Base-by-base conservation (phyloP, 2,329 filamentous ascomycete species). In the Hypoxylon sp. region DNA sequence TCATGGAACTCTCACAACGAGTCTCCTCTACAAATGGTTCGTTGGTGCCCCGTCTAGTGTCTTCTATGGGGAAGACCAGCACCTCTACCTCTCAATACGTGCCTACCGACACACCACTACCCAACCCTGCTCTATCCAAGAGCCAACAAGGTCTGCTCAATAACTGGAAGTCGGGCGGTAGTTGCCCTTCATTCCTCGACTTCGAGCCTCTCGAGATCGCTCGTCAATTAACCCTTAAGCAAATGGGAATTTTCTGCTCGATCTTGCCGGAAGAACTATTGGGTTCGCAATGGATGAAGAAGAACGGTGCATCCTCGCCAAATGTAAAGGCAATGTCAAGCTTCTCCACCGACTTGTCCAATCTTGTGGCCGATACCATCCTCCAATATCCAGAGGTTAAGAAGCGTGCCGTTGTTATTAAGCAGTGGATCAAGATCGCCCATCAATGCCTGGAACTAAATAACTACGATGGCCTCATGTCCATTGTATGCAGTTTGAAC, bases 371-470 rank as follows among this genome's bases (percentile, higher is more conserved):
- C 0, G 95, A 98, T 77, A 97, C 93, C 0, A 97, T 99, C 74
- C 87, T 99, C 13, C 89, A 93, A 62, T 87, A 93, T 63, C 87
- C 92, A n/a, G 96, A 98, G 78, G 90, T 92, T 27, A 98, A 98
- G 87, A 97, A 95, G 83, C 89, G 96, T 27, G 95, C 96, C 0
- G 83, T 88, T 1, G 89, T 94, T 57, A 96, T 99, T 82, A 98
- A 99, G 83, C 94, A 98, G 74, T 99, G 96, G 96, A 93, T 98
- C 78, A 99, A 98, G 84, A 90, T 98, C 73, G 93, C 93, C 0
- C 87, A 92, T 74, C 93, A 92, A 75, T 97, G 93, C 72, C 84
- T 97, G 4, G 93, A 96, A 75, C 86, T 98, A 27, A 92, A 96
- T 82, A 99, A 99, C 82, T 99, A 98, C 75, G 95, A 99, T 77